Evolutionary conservation across 179 eudicot species (phyloP).

Genomic region (Vitellaria paradoxa): DNA sequence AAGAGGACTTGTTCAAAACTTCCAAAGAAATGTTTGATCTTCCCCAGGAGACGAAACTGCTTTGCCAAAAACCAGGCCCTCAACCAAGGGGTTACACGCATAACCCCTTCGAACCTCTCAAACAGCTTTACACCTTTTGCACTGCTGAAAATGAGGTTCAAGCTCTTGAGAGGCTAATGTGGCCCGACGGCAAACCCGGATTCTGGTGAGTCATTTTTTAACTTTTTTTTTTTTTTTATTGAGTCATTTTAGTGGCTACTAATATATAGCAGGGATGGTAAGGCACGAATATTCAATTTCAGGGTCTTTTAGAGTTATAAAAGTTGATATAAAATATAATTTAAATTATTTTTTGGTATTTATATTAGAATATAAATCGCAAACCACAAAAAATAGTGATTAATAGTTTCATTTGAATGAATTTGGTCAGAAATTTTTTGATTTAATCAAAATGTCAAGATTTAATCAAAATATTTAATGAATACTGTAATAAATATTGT

Average conservation of each 20-base stretch:
- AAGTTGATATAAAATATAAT: too few species aligned
- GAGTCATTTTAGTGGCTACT: neutral
- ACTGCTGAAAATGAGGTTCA: neutral
- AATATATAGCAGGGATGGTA: too few species aligned
- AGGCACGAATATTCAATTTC: too few species aligned
- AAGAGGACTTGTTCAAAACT: neutral
- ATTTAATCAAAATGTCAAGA: too few species aligned
- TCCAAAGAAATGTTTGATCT: neutral
- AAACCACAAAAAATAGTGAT: too few species aligned
- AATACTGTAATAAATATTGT: too few species aligned
- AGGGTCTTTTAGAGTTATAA: too few species aligned
- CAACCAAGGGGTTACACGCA: neutral
- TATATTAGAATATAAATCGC: too few species aligned
- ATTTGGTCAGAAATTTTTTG: too few species aligned
- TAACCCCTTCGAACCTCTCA: neutral
- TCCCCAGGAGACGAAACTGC: neutral
- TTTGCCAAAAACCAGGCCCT: neutral
- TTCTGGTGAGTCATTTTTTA: neutral
- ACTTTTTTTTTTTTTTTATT: neutral
- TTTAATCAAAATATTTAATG: too few species aligned
- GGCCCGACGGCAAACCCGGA: conserved; percentile 9
- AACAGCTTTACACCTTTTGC: neutral
- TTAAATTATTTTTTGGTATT: too few species aligned
- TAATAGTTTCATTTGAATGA: too few species aligned
- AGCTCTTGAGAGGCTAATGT: neutral